Percentiles rank a stretch among this genome's conserved stretches.
Conservation (phyloP, 192 early-diverging fungal species). For the Backusella westeae region DNA sequence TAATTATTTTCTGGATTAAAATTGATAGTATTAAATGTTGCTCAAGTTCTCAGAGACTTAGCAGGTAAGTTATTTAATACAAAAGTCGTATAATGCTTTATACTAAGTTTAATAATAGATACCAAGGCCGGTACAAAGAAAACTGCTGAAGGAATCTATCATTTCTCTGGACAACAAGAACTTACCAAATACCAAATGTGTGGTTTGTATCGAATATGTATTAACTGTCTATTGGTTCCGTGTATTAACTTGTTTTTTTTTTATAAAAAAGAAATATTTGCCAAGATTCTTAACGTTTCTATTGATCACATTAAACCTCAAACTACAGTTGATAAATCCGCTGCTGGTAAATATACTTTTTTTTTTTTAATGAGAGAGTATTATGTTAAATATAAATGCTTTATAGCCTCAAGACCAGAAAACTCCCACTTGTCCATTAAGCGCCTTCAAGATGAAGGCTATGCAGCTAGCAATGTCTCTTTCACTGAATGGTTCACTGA, state of each 20-base stretch:
- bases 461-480: constrained; percentile 43
- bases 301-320: constrained; percentile 51
- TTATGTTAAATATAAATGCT: background rate
- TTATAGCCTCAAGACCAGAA: constrained; percentile 56
- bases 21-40: constrained; percentile 62
- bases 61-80: constrained; percentile 31
- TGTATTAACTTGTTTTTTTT: background rate
- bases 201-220: constrained; percentile 36
- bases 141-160: constrained; percentile 53
- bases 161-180: constrained; percentile 59
- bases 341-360: constrained; percentile 3
- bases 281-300: constrained; percentile 40
- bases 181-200: constrained; percentile 75
- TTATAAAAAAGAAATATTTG: constrained; percentile 45
- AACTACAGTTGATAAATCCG: constrained; percentile 32
- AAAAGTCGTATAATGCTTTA: background rate
- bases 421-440: constrained; percentile 64
- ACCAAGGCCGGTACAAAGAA: constrained; percentile 33
- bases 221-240: background rate
- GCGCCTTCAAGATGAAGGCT: constrained; percentile 54
- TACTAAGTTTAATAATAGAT: constrained; percentile 25
- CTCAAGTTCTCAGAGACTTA: constrained; percentile 65
- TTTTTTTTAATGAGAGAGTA: background rate
- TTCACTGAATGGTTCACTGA: constrained; percentile 58
- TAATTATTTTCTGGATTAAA: background rate